phyloP scores from a whole-genome alignment of 257 asterid species.

The Nicotiana otophora region DNA sequence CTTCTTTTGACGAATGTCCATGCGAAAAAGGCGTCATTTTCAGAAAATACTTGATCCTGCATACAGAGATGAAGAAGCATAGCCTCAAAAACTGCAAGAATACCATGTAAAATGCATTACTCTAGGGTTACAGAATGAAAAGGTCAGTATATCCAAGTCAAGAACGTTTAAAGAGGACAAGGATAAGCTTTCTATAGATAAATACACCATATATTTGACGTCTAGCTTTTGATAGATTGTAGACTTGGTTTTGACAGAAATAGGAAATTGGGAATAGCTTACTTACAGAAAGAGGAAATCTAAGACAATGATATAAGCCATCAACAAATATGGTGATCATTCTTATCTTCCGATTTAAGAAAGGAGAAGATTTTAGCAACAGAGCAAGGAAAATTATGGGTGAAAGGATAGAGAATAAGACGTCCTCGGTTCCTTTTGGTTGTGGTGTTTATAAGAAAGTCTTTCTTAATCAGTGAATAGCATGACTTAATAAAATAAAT shows the following conservation, averaged over 20 bases:
- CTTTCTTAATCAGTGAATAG: not conserved
- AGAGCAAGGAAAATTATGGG: not conserved
- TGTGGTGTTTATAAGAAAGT: not conserved
- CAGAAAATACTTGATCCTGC: conserved; percentile 95
- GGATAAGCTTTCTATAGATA: not conserved
- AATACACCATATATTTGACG: not conserved
- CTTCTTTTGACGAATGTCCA: conserved; percentile 92
- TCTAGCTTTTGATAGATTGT: not conserved
- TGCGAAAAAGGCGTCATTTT: conserved; percentile 90
- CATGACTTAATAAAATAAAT: not conserved
- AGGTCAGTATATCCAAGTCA: not conserved
- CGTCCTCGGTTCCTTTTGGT: not conserved
- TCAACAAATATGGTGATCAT: not conserved
- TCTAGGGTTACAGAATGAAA: not conserved
- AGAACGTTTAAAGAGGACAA: not conserved
- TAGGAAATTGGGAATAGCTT: not conserved
- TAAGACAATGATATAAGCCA: not conserved
- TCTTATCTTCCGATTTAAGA: not conserved
- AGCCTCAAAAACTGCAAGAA: not conserved
- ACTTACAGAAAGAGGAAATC: not conserved
- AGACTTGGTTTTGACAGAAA: not conserved
- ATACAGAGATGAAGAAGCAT: conserved; percentile 13
- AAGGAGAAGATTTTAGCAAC: not conserved
- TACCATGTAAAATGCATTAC: not conserved
- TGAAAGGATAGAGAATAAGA: not conserved